phyloP scores from a whole-genome alignment of 768 basidiomycete species.

The Auricularia auricula-judae region DNA sequence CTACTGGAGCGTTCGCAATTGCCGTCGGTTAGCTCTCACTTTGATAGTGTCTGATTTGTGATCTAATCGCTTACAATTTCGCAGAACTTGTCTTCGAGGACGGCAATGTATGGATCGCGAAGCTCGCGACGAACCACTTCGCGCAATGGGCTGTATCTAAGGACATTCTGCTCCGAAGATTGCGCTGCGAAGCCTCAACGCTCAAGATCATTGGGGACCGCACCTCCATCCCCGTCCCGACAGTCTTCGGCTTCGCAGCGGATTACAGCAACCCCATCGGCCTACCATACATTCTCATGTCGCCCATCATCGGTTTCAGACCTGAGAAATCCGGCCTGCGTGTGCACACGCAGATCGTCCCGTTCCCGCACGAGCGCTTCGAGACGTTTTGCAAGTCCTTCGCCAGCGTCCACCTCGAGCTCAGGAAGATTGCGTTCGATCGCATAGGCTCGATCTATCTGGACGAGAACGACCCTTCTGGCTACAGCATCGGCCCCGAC shows the following conservation, averaged over 20 bases:
- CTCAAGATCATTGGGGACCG: not conserved
- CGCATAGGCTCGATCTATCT: not conserved
- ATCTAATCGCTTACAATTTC: not conserved
- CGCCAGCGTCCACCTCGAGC: not conserved
- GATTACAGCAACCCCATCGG: not conserved
- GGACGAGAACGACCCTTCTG: not conserved
- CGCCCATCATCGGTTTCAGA: not conserved
- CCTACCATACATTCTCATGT: not conserved
- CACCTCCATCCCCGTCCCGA: not conserved
- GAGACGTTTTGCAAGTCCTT: not conserved
- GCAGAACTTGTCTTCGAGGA: not conserved
- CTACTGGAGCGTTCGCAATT: not conserved
- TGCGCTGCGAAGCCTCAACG: not conserved
- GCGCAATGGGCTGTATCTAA: not conserved
- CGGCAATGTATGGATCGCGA: not conserved
- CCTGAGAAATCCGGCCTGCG: not conserved
- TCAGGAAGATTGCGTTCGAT: not conserved
- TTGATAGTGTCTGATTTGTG: not conserved
- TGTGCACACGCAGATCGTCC: not conserved
- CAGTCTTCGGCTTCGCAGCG: not conserved
- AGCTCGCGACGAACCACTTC: not conserved
- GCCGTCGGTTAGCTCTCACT: not conserved
- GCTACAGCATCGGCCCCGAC: not conserved
- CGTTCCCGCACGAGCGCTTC: not conserved
- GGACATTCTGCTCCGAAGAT: not conserved